These are phyloP conservation scores for Melaleuca alternifolia DNA, from an alignment of 345 rosid genomes.

Conservation along the genomic window DNA sequence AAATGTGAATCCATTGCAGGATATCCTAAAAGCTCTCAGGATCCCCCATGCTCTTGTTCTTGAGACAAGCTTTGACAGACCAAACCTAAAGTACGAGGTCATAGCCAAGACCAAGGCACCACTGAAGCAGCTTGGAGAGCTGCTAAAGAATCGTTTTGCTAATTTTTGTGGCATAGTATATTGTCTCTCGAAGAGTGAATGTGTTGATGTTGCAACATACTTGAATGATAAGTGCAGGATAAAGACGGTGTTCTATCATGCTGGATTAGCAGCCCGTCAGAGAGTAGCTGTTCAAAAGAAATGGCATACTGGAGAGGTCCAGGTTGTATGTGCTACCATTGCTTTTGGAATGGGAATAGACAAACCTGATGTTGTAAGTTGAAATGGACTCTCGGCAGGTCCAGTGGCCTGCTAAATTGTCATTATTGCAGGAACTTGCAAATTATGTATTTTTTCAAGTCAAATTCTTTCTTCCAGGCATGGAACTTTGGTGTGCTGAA, in stretches of 20 bases:
- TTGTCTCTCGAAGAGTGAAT: slow-evolving; percentile 86
- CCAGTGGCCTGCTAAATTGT: background rate
- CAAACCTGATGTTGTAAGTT: slow-evolving; percentile 86
- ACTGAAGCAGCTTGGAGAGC: slow-evolving; percentile 73
- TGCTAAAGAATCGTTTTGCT: slow-evolving; percentile 49
- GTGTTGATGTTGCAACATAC: slow-evolving; percentile 63
- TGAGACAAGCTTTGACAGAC: slow-evolving; percentile 89
- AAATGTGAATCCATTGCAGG: slow-evolving; percentile 30
- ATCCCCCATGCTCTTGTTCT: slow-evolving; percentile 74
- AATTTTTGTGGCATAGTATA: slow-evolving; percentile 76
- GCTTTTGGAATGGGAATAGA: slow-evolving; percentile 99
- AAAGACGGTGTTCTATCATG: slow-evolving; percentile 69
- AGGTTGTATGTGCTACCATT: slow-evolving; percentile 77
- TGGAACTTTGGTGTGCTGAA: background rate
- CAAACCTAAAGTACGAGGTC: slow-evolving; percentile 83
- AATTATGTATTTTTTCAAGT: background rate
- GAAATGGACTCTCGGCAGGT: background rate
- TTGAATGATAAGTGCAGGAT: slow-evolving; percentile 67
- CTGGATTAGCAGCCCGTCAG: slow-evolving; percentile 64
- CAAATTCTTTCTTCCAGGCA: background rate
- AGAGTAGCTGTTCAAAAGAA: slow-evolving; percentile 71
- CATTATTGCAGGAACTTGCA: background rate
- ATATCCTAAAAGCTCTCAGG: slow-evolving; percentile 61
- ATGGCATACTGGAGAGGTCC: slow-evolving; percentile 81
- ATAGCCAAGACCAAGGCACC: slow-evolving; percentile 63